Evolutionary conservation across 345 rosid species (phyloP).

Genomic region (Angophora floribunda): DNA sequence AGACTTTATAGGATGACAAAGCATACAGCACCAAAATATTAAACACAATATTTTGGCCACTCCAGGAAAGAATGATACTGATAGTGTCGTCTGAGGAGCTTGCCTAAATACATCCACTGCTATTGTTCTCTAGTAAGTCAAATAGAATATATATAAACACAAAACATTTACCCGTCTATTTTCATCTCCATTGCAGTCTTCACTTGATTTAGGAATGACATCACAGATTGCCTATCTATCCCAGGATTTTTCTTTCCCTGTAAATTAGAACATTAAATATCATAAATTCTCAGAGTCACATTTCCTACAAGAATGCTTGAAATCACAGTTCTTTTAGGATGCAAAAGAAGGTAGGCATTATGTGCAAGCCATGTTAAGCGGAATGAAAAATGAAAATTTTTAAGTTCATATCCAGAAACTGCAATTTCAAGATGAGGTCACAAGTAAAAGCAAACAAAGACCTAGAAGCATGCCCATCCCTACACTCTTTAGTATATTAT

Average conservation of each 20-base stretch:
- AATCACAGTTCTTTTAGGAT: neutral
- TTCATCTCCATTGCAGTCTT: constrained; percentile 52
- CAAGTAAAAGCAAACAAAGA: neutral
- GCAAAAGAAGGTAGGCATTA: neutral
- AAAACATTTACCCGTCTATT: constrained; percentile 42
- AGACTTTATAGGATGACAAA: neutral
- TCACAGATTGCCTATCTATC: constrained; percentile 31
- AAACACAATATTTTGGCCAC: neutral
- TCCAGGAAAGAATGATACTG: neutral
- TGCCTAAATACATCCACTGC: neutral
- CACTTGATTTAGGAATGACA: constrained; percentile 45
- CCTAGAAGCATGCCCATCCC: neutral
- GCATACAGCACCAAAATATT: neutral
- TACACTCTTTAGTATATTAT: neutral
- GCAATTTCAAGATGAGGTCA: neutral
- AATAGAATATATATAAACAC: neutral
- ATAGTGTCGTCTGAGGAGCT: neutral
- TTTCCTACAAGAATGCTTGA: neutral
- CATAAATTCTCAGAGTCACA: neutral
- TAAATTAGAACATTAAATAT: neutral
- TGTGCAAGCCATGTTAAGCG: neutral
- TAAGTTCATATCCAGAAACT: neutral
- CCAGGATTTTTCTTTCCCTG: constrained; percentile 79
- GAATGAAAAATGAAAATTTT: neutral
- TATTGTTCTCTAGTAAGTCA: neutral